Base-by-base conservation (phyloP, 306 rosid species). In the Cicer arietinum region DNA sequence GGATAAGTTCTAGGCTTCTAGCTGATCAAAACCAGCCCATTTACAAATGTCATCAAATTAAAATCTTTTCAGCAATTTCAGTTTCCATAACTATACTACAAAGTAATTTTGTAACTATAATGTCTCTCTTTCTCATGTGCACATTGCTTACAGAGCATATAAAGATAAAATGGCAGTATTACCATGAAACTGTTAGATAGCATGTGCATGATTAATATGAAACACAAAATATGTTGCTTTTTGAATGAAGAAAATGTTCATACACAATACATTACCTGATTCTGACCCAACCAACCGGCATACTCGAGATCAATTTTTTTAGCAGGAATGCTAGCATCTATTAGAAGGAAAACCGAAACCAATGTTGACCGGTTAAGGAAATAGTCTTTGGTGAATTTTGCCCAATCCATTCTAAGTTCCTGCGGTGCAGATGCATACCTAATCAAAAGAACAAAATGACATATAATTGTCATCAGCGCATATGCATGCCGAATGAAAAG, bases 381-480 rank as follows among this genome's bases (percentile, higher is more conserved):
- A 89, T 90, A 95, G 83, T 95, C 94, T 82, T 89, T 92, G 3
- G 98, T 92, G 83, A 95, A 95, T 71, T 95, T 84, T 16, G 20
- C 88, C 99, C 99, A 95, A 74, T 95, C 97, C 52, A 81, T 82
- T 79, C 98, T 86, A 56, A 92, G 89, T 53, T 90, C 98, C 46
- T 88, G 93, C 0, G 99, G 99, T 10, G 99, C 98, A 61, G 99
- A 79, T 70, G 99, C 99, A 84, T 92, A 95, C 88, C 99, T 92
- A 75, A 53, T 44, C 44, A 82, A 48, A 57, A 39, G 18, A 73
- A 67, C 71, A 82, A 8, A 77, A 71, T 0, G 14, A 20, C 64
- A 58, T 51, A 69, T 7, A 63, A 70, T 4, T 18, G 57, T 40
- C 73, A 53, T 76, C 17, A 7, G 41, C 95, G 35, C 95, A 53